Base-by-base conservation (phyloP, 75 land plant species). In the Chamaecyparis obtusa region DNA sequence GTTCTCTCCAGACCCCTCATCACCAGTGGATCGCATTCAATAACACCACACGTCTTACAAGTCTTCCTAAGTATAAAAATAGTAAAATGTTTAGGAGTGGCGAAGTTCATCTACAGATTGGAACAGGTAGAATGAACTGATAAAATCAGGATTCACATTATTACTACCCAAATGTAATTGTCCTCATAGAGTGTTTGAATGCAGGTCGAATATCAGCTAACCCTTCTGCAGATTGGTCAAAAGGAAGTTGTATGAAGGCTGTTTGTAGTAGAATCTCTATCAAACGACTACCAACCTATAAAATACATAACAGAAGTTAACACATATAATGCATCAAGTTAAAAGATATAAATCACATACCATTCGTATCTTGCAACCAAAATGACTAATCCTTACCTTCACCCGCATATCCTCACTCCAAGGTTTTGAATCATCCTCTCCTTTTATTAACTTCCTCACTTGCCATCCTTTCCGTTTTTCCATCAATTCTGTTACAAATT, bases 201-300 rank as follows among this genome's bases (percentile, higher is more conserved):
- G 99, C 99, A 82, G 99, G 99, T 13, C 96, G 94, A 84, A 98
- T 85, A 87, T 98, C 99, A 79, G 94, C 92, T 33, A 93, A 87
- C 74, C 89, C 90, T 85, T 94, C 97, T n/a, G 89, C 90, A 32
- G 91, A 49, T 71, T 95, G 94, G 90, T 92, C 93, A 49, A 89
- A 91, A 72, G 99, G 99, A 87, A 95, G 93, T 77, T 94, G 96
- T 86, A 98, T 93, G 81, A 92, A 92, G 44, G 97, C 95, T 24
- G 92, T 94, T 90, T 95, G 91, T 27, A 94, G 86, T 71, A 98
- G 84, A 27, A 96, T 82, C 76, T 98, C 96, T 77, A 98, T 91
- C 85, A 98, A 87, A 82, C 96, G 95, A 83, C 92, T 84, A 2
- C 99, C 99, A 75, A 98, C 92, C 99, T 98, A 91, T 36, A 87